Base-by-base conservation (phyloP, 108 stramenopile species). In the Cyclotella kingstonii region DNA sequence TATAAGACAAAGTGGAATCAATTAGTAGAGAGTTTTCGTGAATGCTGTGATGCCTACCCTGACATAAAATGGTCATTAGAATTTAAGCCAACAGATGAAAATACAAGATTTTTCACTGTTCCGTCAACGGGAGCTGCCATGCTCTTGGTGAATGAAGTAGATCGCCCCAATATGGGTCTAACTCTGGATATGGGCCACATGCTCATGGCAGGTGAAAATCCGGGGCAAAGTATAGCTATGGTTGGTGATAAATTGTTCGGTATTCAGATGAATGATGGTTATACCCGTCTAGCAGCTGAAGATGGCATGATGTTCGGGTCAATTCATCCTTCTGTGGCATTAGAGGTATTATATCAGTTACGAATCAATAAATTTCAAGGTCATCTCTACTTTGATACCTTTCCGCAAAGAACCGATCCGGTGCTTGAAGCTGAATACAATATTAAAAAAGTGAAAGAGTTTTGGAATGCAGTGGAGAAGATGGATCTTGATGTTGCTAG, bases 321-420 rank as follows among this genome's bases (percentile, higher is more conserved):
- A 7, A 75, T 94, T 25, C 87, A 94, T 69, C 87, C 89, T 2
- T 72, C 77, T 2, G 76, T 86, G 73, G 91, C 91, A 25, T 68
- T 90, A 33, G 91, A 93, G 64, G 81, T 85, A 22, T 75, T 93
- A 75, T 88, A 88, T 60, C 86, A 89, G 57, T 50, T 92, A 31
- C 64, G 78, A n/a, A 60, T 48, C 39, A 87, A 80, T 8, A 40
- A 69, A 10, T 94, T 85, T 51, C 38, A 45, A 9, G 92, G 92
- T 8, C 92, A 94, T 54, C 66, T 94, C 7, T 94, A 94, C 55
- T 94, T 94, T 74, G 92, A 94, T 49, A 94, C 92, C 7, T 94
- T 94, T 50, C 92, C 92, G 17, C 89, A 88, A 57, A 74, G 86
- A 45, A 81, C 74, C 15, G 92, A 94, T 64, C 92, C 92, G 2